Evolutionary conservation across 106 monocot species (phyloP), one percentile per base, ranked within the genome.

Genomic region (Gastrodia elata): DNA sequence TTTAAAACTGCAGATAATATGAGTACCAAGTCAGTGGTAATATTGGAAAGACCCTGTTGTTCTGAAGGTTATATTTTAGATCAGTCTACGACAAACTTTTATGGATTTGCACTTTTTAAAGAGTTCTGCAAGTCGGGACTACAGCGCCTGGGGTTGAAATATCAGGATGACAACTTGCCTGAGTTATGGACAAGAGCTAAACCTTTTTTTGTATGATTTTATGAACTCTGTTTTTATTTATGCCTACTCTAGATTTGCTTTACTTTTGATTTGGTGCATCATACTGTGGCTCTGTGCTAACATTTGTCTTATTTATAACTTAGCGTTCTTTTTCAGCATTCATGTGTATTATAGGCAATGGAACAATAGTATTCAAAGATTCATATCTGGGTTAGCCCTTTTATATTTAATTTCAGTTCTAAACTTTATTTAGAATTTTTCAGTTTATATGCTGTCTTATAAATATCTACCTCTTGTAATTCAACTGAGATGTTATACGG

Each of bases 111-210:
- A 33, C 68, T 70, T 48, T 95, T 95, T 73, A 73, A 91, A 78
- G 83, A 87, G 69, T 95, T 87, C 46, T 48, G 80, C 67, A 71
- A 76, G 35, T 73, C 83, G 71, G 89, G 83, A 48, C 57, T 91
- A n/a, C 26, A 25, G 65, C 94, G 82, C 44, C 83, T 95, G 61
- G 83, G 83, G 52, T 70, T 85, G 48, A 68, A 65, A 39, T 43
- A 49, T 13, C 39, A 78, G 64, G 83, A 91, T 26, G 69, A 65
- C 49, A 73, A 87, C 68, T 55, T 91, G 15, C 69, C 71, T 27
- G 79, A 79, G 27, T 75, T 84, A 74, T 95, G 94, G 94, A 78
- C 73, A 67, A 84, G 81, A 68, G 49, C 39, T 61, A 75, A 80
- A 71, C 83, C 76, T 68, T 91, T 77, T 73, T 64, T 42, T 67